Percentiles rank a stretch among this genome's conserved stretches.
Conservation (phyloP, 1,284 basidiomycete species). For the Trametes pubescens region DNA sequence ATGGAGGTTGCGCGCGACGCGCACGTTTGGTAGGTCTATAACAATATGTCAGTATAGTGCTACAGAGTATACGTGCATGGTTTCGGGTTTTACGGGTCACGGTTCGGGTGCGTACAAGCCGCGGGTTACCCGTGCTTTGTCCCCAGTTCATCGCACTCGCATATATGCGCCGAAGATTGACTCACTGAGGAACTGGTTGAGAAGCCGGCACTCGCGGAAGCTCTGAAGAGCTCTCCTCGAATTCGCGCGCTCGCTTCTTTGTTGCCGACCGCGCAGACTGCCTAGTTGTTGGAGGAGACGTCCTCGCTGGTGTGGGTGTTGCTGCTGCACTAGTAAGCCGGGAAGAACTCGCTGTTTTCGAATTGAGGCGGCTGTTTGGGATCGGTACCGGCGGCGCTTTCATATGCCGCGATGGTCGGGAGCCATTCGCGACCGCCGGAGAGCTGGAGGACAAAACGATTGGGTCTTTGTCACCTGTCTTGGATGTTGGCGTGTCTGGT, state of each 20-base stretch:
- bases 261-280: background rate
- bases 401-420: background rate
- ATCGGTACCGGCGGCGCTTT: background rate
- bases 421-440: background rate
- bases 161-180: background rate
- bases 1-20: constrained; percentile 8
- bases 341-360: background rate
- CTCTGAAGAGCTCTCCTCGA: background rate
- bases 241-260: constrained; percentile 1
- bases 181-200: constrained; percentile 3
- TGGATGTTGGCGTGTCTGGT: background rate
- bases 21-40: constrained; percentile 21
- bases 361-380: background rate
- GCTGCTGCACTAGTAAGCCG: background rate
- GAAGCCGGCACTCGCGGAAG: background rate
- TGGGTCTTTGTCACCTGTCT: background rate
- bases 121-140: too few species aligned
- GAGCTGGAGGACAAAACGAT: background rate
- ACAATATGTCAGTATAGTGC: background rate
- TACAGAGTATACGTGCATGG: too few species aligned
- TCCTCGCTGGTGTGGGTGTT: background rate
- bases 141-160: too few species aligned
- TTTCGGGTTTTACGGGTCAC: too few species aligned
- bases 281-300: background rate
- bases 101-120: too few species aligned